Base-by-base conservation (phyloP, 768 basidiomycete species). In the Boletus rubroflammeus region DNA sequence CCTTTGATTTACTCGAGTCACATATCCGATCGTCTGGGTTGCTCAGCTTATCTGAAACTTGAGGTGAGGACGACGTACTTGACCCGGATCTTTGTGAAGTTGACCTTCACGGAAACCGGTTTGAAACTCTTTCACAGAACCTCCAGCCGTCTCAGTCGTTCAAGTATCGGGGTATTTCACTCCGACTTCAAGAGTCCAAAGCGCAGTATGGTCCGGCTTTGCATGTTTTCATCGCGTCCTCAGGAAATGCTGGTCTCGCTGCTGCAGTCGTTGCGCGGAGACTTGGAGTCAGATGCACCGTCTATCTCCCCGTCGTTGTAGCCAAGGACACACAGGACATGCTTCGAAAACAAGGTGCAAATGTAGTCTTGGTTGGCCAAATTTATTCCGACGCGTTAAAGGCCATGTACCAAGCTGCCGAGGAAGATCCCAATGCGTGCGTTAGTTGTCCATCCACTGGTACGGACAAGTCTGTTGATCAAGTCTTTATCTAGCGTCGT, bases 161-260 rank as follows among this genome's bases (percentile, higher is more conserved):
- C 81, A 91, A 92, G 65, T 85, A 79, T 61, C 78, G 89, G 21
- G 87, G 87, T 6, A 76, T 90, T 32, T 85, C 86, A 19, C 75
- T 77, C 54, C 85, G 86, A 59, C 74, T 81, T 3, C 78, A 81
- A 59, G 72, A 75, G 29, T 79, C 78, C 19, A 75, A 76, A 50
- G 72, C 76, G 53, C 70, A 65, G 19, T 74, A 80, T 49, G 88
- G 89, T 0, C 65, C 76, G 13, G 63, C 67, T 28, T 73, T 83
- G 6, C 89, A 88, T 66, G 72, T 84, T 40, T 73, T 90, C 40
- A 81, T 84, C 47, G 87, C 89, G 0, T 91, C 89, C 0, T 80
- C 85, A 5, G 89, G 89, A n/a, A 90, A 91, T 63, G 90, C 86
- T n/a, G 88, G 83, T 1, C 72, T 89, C 14, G 89, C 87, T 13